Conservation (phyloP, 2,329 filamentous ascomycete species). For the Triangularia verruculosa region DNA sequence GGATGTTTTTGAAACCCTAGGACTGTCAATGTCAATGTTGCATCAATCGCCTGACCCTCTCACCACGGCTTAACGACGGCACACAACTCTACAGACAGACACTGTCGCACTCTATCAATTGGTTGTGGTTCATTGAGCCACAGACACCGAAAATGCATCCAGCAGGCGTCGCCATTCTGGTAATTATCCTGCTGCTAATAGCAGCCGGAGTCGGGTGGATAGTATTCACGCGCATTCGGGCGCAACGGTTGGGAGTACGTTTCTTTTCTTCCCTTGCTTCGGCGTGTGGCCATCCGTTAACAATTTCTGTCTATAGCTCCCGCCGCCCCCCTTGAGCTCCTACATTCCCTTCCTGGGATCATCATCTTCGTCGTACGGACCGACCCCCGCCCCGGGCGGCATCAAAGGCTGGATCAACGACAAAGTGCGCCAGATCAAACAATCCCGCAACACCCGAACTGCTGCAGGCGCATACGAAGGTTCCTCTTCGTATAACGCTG, state of each 20-base stretch:
- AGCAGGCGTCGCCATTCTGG: slow-evolving; percentile 68
- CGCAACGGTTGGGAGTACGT: slow-evolving; percentile 66
- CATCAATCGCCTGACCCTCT: background rate
- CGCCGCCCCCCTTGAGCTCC: slow-evolving; percentile 63
- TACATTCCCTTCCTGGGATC: slow-evolving; percentile 71
- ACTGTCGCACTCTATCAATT: background rate
- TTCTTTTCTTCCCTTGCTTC: background rate
- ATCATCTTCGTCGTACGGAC: slow-evolving; percentile 44
- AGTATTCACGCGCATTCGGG: slow-evolving; percentile 68
- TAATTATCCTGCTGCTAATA: slow-evolving; percentile 62
- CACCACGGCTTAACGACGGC: background rate
- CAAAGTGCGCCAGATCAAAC: slow-evolving; percentile 56
- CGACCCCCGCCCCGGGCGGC: slow-evolving; percentile 58
- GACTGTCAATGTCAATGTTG: background rate
- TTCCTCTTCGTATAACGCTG: slow-evolving; percentile 35
- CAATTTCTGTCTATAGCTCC: slow-evolving; percentile 48
- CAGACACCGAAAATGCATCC: slow-evolving; percentile 47
- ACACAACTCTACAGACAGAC: background rate
- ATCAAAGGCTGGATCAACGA: slow-evolving; percentile 71
- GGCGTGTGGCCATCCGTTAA: slow-evolving; percentile 4
- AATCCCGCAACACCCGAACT: slow-evolving; percentile 58
- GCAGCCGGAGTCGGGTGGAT: slow-evolving; percentile 62
- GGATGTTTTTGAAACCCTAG: background rate
- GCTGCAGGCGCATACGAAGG: slow-evolving; percentile 71
- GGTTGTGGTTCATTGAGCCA: background rate